Evolutionary conservation across 208 protist species (phyloP).

Genomic region (Acanthamoeba culbertsoni): DNA sequence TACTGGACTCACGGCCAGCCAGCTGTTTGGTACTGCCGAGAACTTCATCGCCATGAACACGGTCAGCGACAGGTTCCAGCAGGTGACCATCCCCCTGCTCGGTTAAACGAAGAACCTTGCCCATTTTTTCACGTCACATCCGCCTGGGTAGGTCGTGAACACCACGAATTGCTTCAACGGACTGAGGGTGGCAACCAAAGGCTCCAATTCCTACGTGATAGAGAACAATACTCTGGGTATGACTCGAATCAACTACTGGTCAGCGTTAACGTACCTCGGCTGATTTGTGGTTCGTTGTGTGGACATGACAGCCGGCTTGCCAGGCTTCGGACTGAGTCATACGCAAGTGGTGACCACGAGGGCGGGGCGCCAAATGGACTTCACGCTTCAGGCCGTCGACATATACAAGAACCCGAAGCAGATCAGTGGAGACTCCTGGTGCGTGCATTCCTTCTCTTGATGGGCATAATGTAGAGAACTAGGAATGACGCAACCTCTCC

Average conservation of each 20-base stretch:
- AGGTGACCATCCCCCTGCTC: neutral
- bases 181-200: neutral
- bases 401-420: constrained; percentile 45
- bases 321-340: neutral
- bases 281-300: neutral
- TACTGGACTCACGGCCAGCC: neutral
- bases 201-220: neutral
- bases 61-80: neutral
- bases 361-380: neutral
- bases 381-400: neutral
- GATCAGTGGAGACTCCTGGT: neutral
- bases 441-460: too few relatives aligned
- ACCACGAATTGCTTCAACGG: constrained; percentile 2
- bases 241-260: neutral
- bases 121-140: neutral
- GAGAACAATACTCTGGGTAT: neutral
- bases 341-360: neutral
- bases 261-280: too few relatives aligned
- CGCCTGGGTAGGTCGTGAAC: neutral
- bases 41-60: constrained; percentile 14
- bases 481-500: too few relatives aligned
- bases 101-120: neutral
- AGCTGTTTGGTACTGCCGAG: neutral
- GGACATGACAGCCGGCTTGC: too few relatives aligned
- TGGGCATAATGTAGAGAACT: too few relatives aligned